Conservation (phyloP, 768 basidiomycete species). For the Amanita jacksonii region DNA sequence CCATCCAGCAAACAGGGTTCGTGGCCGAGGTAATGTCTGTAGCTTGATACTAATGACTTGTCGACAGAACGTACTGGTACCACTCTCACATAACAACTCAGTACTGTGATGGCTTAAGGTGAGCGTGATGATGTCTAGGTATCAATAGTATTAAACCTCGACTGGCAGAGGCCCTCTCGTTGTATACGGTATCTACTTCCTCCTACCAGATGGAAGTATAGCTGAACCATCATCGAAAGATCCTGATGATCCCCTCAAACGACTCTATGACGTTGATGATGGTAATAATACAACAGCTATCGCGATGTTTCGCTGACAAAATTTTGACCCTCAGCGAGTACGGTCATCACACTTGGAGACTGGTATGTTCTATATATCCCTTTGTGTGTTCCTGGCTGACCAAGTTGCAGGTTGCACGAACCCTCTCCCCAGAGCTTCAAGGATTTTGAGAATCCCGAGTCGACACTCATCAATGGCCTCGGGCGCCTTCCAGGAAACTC, state of each 20-base stretch:
- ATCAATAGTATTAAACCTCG: background rate
- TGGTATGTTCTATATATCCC: conserved; percentile 19
- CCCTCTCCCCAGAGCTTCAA: conserved; percentile 13
- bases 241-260: conserved; percentile 15
- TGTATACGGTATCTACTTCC: conserved; percentile 18
- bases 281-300: conserved; percentile 26
- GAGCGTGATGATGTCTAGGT: no score
- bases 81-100: conserved; percentile 28
- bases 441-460: conserved; percentile 17
- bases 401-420: conserved; percentile 16
- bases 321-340: conserved; percentile 20
- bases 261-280: conserved; percentile 19
- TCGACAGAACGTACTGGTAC: conserved; percentile 29
- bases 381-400: background rate
- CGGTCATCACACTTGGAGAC: conserved; percentile 31
- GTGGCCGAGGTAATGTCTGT: background rate
- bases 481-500: conserved; percentile 23
- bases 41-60: background rate
- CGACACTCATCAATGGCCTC: conserved; percentile 29
- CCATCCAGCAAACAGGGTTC: conserved; percentile 8
- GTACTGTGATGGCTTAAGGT: conserved; percentile 36
- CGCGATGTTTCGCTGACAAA: conserved; percentile 18
- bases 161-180: conserved; percentile 30
- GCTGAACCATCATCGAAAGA: conserved; percentile 5
- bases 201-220: background rate